Evolutionary conservation across 768 basidiomycete species (phyloP).

Genomic region (Tricholomella constricta): DNA sequence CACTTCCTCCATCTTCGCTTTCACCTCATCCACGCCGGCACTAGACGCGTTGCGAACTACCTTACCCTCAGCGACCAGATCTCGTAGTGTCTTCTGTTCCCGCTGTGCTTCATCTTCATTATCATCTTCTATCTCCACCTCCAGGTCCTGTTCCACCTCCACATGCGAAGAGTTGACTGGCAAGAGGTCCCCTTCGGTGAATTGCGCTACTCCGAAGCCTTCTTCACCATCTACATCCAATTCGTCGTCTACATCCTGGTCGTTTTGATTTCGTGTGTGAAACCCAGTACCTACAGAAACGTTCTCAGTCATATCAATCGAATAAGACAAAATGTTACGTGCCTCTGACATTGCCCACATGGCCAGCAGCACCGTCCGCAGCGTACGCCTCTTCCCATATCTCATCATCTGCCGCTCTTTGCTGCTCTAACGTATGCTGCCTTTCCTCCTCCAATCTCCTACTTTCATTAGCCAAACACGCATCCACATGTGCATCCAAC

Average conservation of each 20-base stretch:
- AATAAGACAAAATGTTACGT: constrained; percentile 21
- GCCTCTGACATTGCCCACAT: constrained; percentile 54
- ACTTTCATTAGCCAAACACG: constrained; percentile 66
- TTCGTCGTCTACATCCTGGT: constrained; percentile 74
- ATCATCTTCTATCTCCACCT: constrained; percentile 46
- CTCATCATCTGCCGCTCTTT: constrained; percentile 29
- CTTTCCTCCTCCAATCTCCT: constrained; percentile 45
- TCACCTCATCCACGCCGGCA: constrained; percentile 21
- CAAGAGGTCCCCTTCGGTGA: constrained; percentile 73
- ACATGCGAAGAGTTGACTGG: constrained; percentile 28
- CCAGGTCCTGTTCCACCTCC: constrained; percentile 37
- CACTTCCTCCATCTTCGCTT: constrained; percentile 39
- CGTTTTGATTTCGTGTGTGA: constrained; percentile 55
- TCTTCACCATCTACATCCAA: constrained; percentile 82
- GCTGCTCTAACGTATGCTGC: constrained; percentile 33
- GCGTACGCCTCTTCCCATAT: constrained; percentile 30
- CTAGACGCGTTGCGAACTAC: constrained; percentile 28
- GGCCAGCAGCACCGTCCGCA: constrained; percentile 32
- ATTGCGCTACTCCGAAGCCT: constrained; percentile 71
- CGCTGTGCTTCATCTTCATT: constrained; percentile 33
- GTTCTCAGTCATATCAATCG: background rate
- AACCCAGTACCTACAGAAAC: constrained; percentile 67
- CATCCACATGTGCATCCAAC: constrained; percentile 78
- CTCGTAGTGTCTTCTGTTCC: constrained; percentile 44
- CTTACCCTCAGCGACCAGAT: constrained; percentile 57